A percentile compares a stretch with the other conserved stretches of the same genome.
Evolutionary conservation across 257 asterid genomes (phyloP).

Genomic region (Nicotiana attenuata): DNA sequence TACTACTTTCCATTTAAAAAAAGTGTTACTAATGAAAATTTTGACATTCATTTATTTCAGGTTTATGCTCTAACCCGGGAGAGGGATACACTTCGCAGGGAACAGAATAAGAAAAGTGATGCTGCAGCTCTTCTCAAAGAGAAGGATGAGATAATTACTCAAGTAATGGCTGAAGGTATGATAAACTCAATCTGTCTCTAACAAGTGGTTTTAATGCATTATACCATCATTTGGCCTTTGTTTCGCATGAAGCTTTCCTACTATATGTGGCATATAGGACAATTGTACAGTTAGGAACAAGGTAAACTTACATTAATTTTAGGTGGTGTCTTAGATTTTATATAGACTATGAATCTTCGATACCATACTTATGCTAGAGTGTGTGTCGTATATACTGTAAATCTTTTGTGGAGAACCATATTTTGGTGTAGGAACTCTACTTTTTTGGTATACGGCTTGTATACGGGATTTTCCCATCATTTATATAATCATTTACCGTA

Average conservation of each 20-base stretch:
- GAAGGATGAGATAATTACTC: slow-evolving; percentile 88
- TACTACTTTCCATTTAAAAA: background rate
- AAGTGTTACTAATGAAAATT: background rate
- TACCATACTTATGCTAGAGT: background rate
- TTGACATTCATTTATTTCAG: slow-evolving; percentile 38
- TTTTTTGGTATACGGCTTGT: too few relatives aligned
- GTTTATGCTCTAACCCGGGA: slow-evolving; percentile 84
- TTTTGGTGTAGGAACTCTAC: too few relatives aligned
- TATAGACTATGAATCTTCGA: background rate
- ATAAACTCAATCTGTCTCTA: background rate
- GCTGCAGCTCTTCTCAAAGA: slow-evolving; percentile 96
- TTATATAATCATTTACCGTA: too few relatives aligned
- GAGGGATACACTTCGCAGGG: slow-evolving; percentile 90
- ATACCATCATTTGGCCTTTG: background rate
- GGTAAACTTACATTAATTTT: background rate
- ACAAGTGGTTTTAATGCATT: background rate
- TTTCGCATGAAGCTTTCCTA: background rate
- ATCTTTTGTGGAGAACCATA: too few relatives aligned
- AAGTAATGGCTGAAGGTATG: slow-evolving; percentile 97
- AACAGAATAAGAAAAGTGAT: slow-evolving; percentile 78
- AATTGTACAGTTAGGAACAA: background rate
- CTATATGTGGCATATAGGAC: background rate
- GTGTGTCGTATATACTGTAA: background rate
- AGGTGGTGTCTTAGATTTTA: background rate
- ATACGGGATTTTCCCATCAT: too few relatives aligned